Percentiles rank a stretch among this genome's conserved stretches.
These are phyloP conservation scores for Phytopythium kandeliae DNA, from an alignment of 352 stramenopile species.

Conservation along the genomic window DNA sequence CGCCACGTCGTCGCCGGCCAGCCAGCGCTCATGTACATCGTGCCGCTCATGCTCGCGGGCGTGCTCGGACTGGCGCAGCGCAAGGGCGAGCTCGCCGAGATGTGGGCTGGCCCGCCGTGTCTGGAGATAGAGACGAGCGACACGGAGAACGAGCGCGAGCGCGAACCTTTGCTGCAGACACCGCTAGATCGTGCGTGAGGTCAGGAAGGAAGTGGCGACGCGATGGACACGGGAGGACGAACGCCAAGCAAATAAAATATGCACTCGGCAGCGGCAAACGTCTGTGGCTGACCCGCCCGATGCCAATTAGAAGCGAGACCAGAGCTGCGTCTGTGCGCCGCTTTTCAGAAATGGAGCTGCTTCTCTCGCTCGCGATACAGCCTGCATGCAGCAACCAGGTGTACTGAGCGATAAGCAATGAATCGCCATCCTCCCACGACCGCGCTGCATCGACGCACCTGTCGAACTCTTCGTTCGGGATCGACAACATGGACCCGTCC, in stretches of 20 bases:
- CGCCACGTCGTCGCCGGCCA: constrained; percentile 86
- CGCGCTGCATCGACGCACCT: constrained; percentile 38
- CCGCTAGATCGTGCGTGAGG: background rate
- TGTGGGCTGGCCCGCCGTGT: constrained; percentile 72
- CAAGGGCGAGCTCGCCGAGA: constrained; percentile 49
- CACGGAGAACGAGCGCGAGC: background rate
- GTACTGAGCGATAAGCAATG: too few species aligned
- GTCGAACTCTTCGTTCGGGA: constrained; percentile 77
- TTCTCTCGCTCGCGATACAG: constrained; percentile 36
- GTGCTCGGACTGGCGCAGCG: constrained; percentile 47
- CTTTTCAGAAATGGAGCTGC: constrained; percentile 7
- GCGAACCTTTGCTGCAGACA: background rate
- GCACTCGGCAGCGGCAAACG: too few species aligned
- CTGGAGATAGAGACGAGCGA: constrained; percentile 16
- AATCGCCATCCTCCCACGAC: too few species aligned
- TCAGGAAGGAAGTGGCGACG: background rate
- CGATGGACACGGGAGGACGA: background rate
- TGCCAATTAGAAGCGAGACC: too few species aligned
- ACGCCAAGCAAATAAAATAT: background rate
- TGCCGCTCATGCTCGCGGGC: constrained; percentile 79
- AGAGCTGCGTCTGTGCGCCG: background rate
- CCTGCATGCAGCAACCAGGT: too few species aligned
- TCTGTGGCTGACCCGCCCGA: too few species aligned
- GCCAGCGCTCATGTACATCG: constrained; percentile 94
- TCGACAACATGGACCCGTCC: constrained; percentile 77